Conservation (phyloP, 148 eudicot species). For the Polygonum aviculare region DNA sequence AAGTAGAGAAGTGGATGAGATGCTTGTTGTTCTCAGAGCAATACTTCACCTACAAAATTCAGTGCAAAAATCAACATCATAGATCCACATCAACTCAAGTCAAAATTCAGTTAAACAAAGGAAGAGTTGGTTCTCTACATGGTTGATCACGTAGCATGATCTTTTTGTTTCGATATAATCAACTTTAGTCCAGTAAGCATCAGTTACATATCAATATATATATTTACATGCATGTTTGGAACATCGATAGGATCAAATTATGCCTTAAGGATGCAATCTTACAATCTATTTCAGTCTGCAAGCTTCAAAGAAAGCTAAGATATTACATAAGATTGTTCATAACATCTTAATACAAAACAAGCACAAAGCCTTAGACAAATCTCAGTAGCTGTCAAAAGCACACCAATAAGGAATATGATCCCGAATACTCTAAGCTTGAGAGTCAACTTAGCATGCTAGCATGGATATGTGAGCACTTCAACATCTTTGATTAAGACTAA, state of each 20-base stretch:
- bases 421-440: too few species aligned
- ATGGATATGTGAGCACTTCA: too few species aligned
- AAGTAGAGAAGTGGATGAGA: slow-evolving; percentile 95
- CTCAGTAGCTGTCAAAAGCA: too few species aligned
- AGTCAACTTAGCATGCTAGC: too few species aligned
- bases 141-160: too few species aligned
- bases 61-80: slow-evolving; percentile 14
- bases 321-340: too few species aligned
- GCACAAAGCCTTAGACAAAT: too few species aligned
- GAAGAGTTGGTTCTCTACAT: too few species aligned
- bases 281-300: background rate
- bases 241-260: background rate
- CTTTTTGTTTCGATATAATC: too few species aligned
- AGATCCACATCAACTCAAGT: slow-evolving; percentile 18
- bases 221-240: background rate
- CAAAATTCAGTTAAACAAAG: background rate
- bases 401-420: too few species aligned
- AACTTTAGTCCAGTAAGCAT: background rate
- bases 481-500: too few species aligned
- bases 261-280: background rate
- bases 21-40: slow-evolving; percentile 95
- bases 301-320: too few species aligned
- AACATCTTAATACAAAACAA: background rate
- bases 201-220: background rate
- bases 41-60: slow-evolving; percentile 64